Evolutionary conservation across 345 rosid genomes (phyloP).

Genomic region (Rhizophora mangle): DNA sequence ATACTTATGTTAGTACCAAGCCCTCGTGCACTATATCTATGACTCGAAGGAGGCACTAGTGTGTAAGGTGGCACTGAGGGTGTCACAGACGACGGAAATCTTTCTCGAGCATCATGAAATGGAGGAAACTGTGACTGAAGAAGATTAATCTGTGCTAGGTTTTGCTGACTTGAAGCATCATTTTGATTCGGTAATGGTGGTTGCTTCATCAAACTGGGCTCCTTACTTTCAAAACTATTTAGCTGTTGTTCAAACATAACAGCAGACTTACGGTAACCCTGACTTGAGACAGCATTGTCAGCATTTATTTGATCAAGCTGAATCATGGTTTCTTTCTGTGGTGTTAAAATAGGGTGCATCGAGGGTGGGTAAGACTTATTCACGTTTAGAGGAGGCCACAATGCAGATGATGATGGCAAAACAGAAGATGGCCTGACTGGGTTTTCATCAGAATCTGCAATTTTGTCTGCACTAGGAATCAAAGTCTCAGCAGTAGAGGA

Average conservation of each 20-base stretch:
- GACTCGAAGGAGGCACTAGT: constrained; percentile 36
- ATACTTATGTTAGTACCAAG: constrained; percentile 28
- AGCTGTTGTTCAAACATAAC: constrained; percentile 50
- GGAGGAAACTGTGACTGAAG: constrained; percentile 45
- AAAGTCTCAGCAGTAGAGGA: constrained; percentile 41
- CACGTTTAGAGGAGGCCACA: constrained; percentile 56
- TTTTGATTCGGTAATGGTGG: constrained; percentile 39
- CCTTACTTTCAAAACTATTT: constrained; percentile 41
- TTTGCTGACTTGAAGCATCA: constrained; percentile 46
- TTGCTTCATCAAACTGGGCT: constrained; percentile 28
- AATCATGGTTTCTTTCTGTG: constrained; percentile 36
- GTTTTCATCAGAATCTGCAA: constrained; percentile 41
- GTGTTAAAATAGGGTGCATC: constrained; percentile 40
- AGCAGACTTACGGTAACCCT: constrained; percentile 42
- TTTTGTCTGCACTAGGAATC: constrained; percentile 33
- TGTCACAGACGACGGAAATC: constrained; percentile 33
- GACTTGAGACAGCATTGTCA: constrained; percentile 37
- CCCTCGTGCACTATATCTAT: constrained; percentile 49
- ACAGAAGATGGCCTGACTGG: constrained; percentile 35
- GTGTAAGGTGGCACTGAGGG: constrained; percentile 45
- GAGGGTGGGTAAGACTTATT: constrained; percentile 53
- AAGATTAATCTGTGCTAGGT: constrained; percentile 40
- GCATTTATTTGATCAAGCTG: constrained; percentile 48
- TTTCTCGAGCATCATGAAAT: constrained; percentile 40
- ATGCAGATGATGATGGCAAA: constrained; percentile 33